A percentile compares a stretch with the other conserved stretches of the same genome.
Conservation (phyloP, 2,329 filamentous ascomycete species). For the Penicillium expansum region DNA sequence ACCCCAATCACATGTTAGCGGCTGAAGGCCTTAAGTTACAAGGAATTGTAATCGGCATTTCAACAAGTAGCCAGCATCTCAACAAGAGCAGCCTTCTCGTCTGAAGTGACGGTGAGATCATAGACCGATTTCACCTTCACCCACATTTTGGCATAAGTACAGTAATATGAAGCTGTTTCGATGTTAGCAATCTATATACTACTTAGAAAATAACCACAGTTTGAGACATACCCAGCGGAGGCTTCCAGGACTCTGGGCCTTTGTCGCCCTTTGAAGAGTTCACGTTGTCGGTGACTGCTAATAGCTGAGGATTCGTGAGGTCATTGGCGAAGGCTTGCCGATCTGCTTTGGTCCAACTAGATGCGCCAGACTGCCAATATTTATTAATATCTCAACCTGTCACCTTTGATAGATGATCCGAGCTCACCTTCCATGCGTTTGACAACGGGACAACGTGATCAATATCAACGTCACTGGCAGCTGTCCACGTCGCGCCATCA, state of each 20-base stretch:
- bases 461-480: constrained; percentile 70
- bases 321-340: constrained; percentile 75
- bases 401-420: background rate
- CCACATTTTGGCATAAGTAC: constrained; percentile 75
- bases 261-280: constrained; percentile 73
- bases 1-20: background rate
- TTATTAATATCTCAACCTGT: background rate
- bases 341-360: constrained; percentile 65
- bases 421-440: constrained; percentile 69
- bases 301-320: constrained; percentile 69
- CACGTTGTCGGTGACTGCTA: constrained; percentile 74
- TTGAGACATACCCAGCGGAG: constrained; percentile 54
- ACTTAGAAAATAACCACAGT: background rate
- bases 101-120: constrained; percentile 63
- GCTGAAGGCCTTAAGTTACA: background rate
- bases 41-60: background rate
- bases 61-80: constrained; percentile 66
- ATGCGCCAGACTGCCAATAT: constrained; percentile 55
- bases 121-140: constrained; percentile 75
- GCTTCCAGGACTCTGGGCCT: constrained; percentile 74
- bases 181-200: constrained; percentile 4
- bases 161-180: constrained; percentile 60
- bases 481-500: constrained; percentile 69
- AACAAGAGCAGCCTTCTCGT: constrained; percentile 67
- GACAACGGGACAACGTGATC: constrained; percentile 80